Evolutionary conservation across 495 filamentous ascomycete species (phyloP), one percentile per base, ranked within the genome.

Genomic region (Xylaria flabelliformis): DNA sequence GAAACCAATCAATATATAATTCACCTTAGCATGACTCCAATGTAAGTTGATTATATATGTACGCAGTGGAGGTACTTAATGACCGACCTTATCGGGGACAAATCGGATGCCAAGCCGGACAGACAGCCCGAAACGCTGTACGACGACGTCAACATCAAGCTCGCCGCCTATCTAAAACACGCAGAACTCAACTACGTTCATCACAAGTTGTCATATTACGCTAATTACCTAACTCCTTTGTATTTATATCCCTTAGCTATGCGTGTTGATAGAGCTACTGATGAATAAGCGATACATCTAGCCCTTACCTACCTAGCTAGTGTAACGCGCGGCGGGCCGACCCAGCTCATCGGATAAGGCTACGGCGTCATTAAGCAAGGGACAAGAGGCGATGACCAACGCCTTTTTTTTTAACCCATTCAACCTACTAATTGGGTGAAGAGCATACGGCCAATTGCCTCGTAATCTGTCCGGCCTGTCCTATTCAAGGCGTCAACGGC

Each of bases 61-160:
- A 17, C 12, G 17, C 50, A 21, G 50, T 50, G 50, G 39, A 24
- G 64, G 53, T 68, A n/a, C n/a, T n/a, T n/a, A 42, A 59, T 46
- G 36, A 36, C 53, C 48, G 67, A 36, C 53, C 67, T 59, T 69
- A 69, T 69, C 67, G 67, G 48, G 59, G 26, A 36, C 58, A 53
- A 56, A 71, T 71, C 69, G 69, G 59, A 55, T 46, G 69, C 69
- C 61, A 71, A 71, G 69, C 69, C 69, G 69, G 69, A 44, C 69
- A n/a, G 10, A 58, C 32, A 50, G 19, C 17, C 69, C 4, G 44
- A 55, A 67, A 55, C 34, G 41, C 24, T 56, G 69, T 64, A 24
- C 61, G 36, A 64, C 69, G 39, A 62, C 68, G 46, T 21, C 68
- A 64, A 13, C 48, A 44, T 56, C 59, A 71, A 32, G n/a, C 41